Evolutionary conservation across 345 rosid genomes (phyloP), one percentile per base, ranked within the genome.

Genomic region (Linum lewisii): DNA sequence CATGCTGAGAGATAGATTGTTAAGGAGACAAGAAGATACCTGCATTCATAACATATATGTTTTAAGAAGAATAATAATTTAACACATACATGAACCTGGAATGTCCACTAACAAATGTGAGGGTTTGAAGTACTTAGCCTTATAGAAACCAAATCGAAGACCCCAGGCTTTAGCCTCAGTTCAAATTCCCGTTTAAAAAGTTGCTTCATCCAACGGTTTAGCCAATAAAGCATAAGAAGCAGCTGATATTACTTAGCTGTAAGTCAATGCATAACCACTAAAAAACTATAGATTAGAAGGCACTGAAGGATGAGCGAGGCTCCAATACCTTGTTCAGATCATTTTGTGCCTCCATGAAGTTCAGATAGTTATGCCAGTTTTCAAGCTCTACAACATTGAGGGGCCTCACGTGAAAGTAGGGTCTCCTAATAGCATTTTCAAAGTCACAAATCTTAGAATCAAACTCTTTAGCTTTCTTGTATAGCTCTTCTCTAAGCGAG

Each of bases 151-250:
- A 85, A 82, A 84, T 75, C 68, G 87, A 84, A 84, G 81, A 83
- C 70, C 47, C 84, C 88, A 78, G 73, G 90, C 90, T 84, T 80
- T 87, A 81, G 90, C 85, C 87, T 85, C 97, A 90, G 88, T 82
- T 82, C 86, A 87, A 83, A 79, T 82, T 86, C 95, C 89, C 86
- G 80, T 72, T 82, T 71, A 73, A 93, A 78, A 89, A 78, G 87
- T 85, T 76, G 97, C 96, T 81, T 90, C 90, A 90, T 79, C 99
- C 93, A 90, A 87, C 88, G 86, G 77, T 81, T 83, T 84, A 87
- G 93, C 97, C 97, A 90, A 84, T 78, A 85, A 82, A 79, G 92
- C 82, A 87, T 73, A 87, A 72, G 95, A 81, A 71, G 93, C 93
- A 87, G 96, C 93, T 86, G 83, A 80, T 81, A 79, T 82, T 85